Percentiles rank a stretch among this genome's conserved stretches.
Evolutionary conservation across 2,329 filamentous ascomycete species (phyloP).

Genomic region (Pestalotiopsis sp.): DNA sequence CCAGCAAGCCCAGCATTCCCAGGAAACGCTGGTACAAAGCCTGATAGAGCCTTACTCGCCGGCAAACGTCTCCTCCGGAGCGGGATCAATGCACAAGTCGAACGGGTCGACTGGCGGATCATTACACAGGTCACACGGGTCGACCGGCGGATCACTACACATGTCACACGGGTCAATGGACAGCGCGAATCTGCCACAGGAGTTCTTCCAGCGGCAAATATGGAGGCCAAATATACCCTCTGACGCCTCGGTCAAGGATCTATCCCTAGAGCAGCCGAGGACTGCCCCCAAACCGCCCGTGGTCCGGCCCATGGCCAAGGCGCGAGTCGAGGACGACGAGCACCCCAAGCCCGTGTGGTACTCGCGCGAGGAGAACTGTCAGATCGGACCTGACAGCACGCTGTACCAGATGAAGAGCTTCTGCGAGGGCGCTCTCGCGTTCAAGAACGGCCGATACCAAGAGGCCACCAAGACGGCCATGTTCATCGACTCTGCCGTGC

Average conservation of each 20-base stretch:
- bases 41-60: background rate
- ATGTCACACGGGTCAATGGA: background rate
- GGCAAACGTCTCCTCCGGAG: background rate
- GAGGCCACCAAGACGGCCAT: constrained; percentile 34
- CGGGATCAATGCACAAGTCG: background rate
- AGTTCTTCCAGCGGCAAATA: background rate
- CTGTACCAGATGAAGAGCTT: constrained; percentile 38
- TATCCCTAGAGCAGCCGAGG: background rate
- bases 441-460: constrained; percentile 36
- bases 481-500: background rate
- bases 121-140: background rate
- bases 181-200: background rate
- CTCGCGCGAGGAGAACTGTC: constrained; percentile 24
- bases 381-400: constrained; percentile 38
- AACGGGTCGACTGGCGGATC: background rate
- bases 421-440: constrained; percentile 41
- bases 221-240: background rate
- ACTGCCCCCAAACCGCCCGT: background rate
- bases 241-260: background rate
- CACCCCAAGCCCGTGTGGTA: constrained; percentile 13
- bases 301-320: background rate
- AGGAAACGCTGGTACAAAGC: background rate
- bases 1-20: constrained; percentile 15
- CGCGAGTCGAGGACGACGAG: background rate
- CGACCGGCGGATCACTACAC: background rate